A percentile compares a stretch with the other conserved stretches of the same genome.
Evolutionary conservation across 2,329 filamentous ascomycete genomes (phyloP).

Genomic region (Emericellopsis atlantica): DNA sequence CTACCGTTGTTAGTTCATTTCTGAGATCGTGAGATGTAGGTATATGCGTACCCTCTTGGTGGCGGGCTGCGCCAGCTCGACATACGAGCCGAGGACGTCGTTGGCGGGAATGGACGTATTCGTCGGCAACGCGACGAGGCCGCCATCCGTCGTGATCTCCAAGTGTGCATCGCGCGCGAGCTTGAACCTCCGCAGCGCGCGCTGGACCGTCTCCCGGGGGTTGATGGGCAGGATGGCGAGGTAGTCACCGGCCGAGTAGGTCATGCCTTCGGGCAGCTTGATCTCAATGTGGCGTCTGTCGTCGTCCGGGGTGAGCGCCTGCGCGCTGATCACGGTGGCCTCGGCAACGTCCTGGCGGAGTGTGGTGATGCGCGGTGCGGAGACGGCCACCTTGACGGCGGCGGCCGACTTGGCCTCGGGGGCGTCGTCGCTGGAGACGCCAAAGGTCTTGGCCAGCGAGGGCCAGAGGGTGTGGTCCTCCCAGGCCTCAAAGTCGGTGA

Average conservation of each 20-base stretch:
- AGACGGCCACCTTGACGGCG: constrained; percentile 27
- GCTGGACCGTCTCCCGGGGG: constrained; percentile 40
- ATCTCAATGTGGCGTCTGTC: constrained; percentile 43
- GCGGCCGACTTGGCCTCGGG: constrained; percentile 13
- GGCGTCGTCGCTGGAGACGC: constrained; percentile 19
- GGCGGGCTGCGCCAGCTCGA: constrained; percentile 56
- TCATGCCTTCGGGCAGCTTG: constrained; percentile 45
- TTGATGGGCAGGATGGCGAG: constrained; percentile 58
- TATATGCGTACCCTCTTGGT: constrained; percentile 42
- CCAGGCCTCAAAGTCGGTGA: constrained; percentile 50
- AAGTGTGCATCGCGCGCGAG: constrained; percentile 53
- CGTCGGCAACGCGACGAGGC: constrained; percentile 34
- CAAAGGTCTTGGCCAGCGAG: constrained; percentile 27
- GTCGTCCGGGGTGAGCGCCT: constrained; percentile 31
- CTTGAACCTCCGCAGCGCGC: constrained; percentile 47
- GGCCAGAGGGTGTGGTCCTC: constrained; percentile 36
- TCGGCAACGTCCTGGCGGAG: constrained; percentile 48
- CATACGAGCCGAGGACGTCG: constrained; percentile 51
- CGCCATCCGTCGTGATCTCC: constrained; percentile 28
- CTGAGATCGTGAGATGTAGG: constrained; percentile 19
- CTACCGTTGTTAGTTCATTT: constrained; percentile 15
- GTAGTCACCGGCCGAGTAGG: constrained; percentile 59
- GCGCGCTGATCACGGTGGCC: constrained; percentile 40
- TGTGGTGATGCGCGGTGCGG: constrained; percentile 35
- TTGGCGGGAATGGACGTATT: constrained; percentile 41